A percentile compares a stretch with the other conserved stretches of the same genome.
Evolutionary conservation across 2,329 filamentous ascomycete species (phyloP).

Genomic region (Alternaria ethzedia): DNA sequence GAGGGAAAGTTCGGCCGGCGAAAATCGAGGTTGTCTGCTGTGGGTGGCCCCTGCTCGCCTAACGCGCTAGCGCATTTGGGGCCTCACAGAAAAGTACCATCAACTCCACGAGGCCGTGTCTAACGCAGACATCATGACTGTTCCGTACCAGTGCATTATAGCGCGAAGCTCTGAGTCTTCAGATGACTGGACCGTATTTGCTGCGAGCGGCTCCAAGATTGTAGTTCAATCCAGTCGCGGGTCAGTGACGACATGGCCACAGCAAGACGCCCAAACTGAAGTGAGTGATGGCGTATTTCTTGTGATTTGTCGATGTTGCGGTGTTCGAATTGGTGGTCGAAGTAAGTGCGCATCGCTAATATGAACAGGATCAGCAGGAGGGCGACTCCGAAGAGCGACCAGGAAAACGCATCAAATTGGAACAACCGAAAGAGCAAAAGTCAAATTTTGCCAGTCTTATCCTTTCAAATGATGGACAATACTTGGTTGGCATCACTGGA

Average conservation of each 20-base stretch:
- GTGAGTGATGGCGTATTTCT: constrained; percentile 27
- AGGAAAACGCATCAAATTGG: constrained; percentile 52
- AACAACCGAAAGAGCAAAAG: constrained; percentile 41
- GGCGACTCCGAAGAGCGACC: constrained; percentile 44
- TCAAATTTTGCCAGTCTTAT: constrained; percentile 74
- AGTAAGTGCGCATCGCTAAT: constrained; percentile 15
- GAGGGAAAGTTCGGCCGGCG: constrained; percentile 15
- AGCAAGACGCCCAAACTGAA: constrained; percentile 22
- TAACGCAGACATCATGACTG: constrained; percentile 30
- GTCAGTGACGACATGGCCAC: constrained; percentile 37
- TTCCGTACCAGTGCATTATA: constrained; percentile 52
- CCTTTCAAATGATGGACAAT: constrained; percentile 66
- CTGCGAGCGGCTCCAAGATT: constrained; percentile 75
- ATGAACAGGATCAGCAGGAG: constrained; percentile 22
- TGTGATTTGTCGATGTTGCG: not conserved
- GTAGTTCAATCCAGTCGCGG: constrained; percentile 55
- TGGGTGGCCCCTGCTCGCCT: constrained; percentile 27
- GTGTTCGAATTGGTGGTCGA: not conserved
- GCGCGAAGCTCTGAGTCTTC: constrained; percentile 22
- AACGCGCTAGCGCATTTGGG: constrained; percentile 20
- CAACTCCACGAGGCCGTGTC: constrained; percentile 10
- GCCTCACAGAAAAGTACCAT: constrained; percentile 16
- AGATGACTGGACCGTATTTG: constrained; percentile 65
- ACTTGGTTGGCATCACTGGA: constrained; percentile 80
- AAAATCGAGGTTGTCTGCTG: constrained; percentile 35